phyloP scores from a whole-genome alignment of 2,329 filamentous ascomycete genomes.

The Paecilomyces formosus region DNA sequence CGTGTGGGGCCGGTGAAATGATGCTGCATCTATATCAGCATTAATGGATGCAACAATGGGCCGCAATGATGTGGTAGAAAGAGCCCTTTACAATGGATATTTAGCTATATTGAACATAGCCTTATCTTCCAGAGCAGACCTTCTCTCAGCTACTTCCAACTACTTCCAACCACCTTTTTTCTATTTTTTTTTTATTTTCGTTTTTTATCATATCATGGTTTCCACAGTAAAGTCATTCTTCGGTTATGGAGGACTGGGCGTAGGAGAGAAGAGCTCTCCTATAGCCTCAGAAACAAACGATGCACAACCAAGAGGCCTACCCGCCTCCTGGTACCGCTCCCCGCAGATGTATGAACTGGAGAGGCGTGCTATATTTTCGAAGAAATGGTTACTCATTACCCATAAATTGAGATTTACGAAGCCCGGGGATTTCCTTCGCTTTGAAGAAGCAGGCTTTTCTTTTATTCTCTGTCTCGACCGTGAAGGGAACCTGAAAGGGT shows the following conservation, averaged over 20 bases:
- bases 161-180: background rate
- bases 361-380: constrained; percentile 48
- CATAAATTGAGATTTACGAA: constrained; percentile 41
- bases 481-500: constrained; percentile 45
- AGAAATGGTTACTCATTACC: constrained; percentile 33
- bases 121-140: background rate
- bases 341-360: constrained; percentile 44
- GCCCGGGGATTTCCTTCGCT: constrained; percentile 49
- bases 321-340: constrained; percentile 39
- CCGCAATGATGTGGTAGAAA: background rate
- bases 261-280: background rate
- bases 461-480: constrained; percentile 46
- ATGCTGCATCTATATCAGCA: background rate
- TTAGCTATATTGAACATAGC: background rate
- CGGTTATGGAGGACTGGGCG: background rate
- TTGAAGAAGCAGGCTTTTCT: constrained; percentile 50
- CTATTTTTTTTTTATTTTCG: too few species aligned
- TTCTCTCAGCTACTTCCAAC: background rate
- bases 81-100: background rate
- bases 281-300: background rate
- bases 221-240: background rate
- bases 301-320: constrained; percentile 27
- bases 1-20: background rate
- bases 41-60: background rate
- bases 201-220: background rate